A percentile compares a stretch with the other conserved stretches of the same genome.
Evolutionary conservation across 805 yeast species (phyloP).

Genomic region (Lipomyces spencermartinsiae): DNA sequence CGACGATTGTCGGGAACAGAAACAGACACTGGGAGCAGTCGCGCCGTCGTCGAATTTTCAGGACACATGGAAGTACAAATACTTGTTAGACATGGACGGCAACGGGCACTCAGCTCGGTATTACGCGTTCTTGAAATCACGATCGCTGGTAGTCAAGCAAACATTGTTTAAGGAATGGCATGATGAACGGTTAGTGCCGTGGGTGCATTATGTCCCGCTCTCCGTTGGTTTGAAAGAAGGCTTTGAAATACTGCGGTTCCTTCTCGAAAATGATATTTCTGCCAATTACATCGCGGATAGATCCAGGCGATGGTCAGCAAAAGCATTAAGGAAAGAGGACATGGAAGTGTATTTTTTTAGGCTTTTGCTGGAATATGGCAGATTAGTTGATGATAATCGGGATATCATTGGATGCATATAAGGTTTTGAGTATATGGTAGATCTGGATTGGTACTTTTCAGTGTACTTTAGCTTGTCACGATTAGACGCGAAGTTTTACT

Average conservation of each 20-base stretch:
- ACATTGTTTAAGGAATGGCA: conserved; percentile 41
- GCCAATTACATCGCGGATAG: conserved; percentile 35
- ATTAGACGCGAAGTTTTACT: background rate
- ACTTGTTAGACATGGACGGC: conserved; percentile 40
- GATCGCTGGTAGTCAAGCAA: conserved; percentile 38
- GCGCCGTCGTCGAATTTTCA: conserved; percentile 23
- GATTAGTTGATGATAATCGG: conserved; percentile 40
- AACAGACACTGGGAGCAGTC: conserved; percentile 19
- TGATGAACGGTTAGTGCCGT: conserved; percentile 38
- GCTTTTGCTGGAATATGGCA: conserved; percentile 39
- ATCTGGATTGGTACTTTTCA: background rate
- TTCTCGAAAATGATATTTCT: conserved; percentile 31
- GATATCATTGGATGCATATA: conserved; percentile 35
- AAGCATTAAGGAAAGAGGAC: conserved; percentile 38
- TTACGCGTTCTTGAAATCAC: conserved; percentile 36
- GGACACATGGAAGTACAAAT: conserved; percentile 36
- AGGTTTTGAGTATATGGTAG: conserved; percentile 10
- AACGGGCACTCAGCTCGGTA: conserved; percentile 38
- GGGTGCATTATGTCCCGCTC: conserved; percentile 41
- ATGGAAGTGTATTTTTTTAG: conserved; percentile 39
- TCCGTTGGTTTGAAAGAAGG: conserved; percentile 36
- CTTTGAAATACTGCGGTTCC: conserved; percentile 30
- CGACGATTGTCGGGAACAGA: conserved; percentile 29
- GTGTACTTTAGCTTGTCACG: background rate
- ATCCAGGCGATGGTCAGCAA: conserved; percentile 31